Base-by-base conservation (phyloP, 768 basidiomycete species). In the Tephrocybe rancida region DNA sequence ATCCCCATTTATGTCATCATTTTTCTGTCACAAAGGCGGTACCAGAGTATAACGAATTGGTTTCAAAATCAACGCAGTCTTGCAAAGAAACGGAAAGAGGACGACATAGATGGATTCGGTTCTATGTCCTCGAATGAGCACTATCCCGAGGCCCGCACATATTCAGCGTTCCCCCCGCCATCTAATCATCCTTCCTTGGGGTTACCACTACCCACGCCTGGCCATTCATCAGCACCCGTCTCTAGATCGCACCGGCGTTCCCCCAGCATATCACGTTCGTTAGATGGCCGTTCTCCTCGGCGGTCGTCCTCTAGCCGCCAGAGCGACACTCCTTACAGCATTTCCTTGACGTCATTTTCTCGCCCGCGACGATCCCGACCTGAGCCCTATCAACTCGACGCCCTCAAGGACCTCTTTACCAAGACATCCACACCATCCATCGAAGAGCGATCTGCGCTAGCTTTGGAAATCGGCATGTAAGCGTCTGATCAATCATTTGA, bases 1-100 rank as follows among this genome's bases (percentile, higher is more conserved):
- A 62, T 64, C 71, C 57, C 65, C 63, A 67, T 61, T 67, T 64
- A 62, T 50, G 22, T 37, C 29, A 55, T 55, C 24, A 25, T 60
- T 64, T 46, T 44, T 39, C 45, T 54, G 38, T 58, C 50, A 43
- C 14, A 61, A n/a, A 92, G 90, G 88, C 86, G 82, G 58, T 80
- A 87, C 70, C 84, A 89, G 70, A 88, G 84, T 52, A 84, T 92
- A 52, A 90, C 86, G 1, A 90, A 92, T 65, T 91, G 90, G 90
- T 92, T 92, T 67, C 89, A 91, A 76, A 90, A 90, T 63, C 88
- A 92, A 64, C 87, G 88, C 61, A 89, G 84, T 67, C 79, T 86
- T 58, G 83, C 87, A 27, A 87, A 86, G 74, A 88, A 87, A 72
- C 80, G 79, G 61, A 81, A 76, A 59, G 85, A 88, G 56, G 85